Percentiles rank a stretch among this genome's conserved stretches.
phyloP scores from a whole-genome alignment of 1,139 yeast species.

The Candida mesenterica region DNA sequence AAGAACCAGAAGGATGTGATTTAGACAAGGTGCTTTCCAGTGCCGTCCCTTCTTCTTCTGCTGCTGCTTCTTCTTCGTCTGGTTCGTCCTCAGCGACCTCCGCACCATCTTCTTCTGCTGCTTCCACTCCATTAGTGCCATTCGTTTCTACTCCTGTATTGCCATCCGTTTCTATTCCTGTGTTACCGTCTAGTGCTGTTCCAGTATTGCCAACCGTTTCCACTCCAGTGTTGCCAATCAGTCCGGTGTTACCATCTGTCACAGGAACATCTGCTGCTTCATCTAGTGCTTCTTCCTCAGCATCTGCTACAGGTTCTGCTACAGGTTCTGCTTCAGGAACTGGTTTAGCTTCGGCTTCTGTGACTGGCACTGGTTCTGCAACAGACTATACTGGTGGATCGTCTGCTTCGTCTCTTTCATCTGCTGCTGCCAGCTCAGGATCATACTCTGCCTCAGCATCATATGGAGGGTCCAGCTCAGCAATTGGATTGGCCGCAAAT shows the following conservation, averaged over 20 bases:
- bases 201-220: too few species aligned
- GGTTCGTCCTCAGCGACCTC: constrained; percentile 16
- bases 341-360: constrained; percentile 7
- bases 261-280: too few species aligned
- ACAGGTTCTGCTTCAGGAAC: constrained; percentile 5
- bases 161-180: background rate
- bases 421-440: constrained; percentile 4
- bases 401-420: too few species aligned
- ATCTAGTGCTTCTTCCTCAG: too few species aligned
- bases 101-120: background rate
- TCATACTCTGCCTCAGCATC: background rate
- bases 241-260: too few species aligned
- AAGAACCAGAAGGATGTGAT: too few species aligned
- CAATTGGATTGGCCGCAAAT: too few species aligned
- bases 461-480: background rate
- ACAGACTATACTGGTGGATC: constrained; percentile 4
- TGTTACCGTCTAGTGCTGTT: too few species aligned
- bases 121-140: background rate
- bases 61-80: constrained; percentile 4
- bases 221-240: too few species aligned
- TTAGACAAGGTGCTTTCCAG: too few species aligned
- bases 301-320: constrained; percentile 15
- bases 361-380: constrained; percentile 8
- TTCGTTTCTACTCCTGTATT: background rate
- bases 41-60: too few species aligned